These are phyloP conservation scores for Sphagnum contortum DNA, from an alignment of 225 moss, liverwort and hornwort species.

Conservation along the genomic window DNA sequence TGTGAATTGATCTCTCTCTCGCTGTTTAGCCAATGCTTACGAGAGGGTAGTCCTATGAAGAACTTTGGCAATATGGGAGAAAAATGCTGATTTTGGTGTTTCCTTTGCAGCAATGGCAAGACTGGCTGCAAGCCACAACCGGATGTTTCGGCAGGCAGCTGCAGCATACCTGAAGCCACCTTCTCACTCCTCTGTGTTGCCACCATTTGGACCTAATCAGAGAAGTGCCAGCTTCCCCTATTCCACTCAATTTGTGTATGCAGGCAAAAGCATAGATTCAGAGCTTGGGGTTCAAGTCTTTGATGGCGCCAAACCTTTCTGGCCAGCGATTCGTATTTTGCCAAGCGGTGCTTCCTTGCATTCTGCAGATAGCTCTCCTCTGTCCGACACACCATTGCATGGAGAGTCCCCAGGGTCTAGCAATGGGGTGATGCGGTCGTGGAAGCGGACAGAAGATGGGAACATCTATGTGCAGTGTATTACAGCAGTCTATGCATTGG, in stretches of 20 bases:
- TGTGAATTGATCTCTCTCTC: too few species aligned
- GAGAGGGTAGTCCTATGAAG: too few species aligned
- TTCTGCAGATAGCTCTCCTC: slow-evolving; percentile 42
- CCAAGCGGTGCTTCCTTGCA: slow-evolving; percentile 63
- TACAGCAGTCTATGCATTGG: slow-evolving; percentile 89
- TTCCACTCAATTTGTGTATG: slow-evolving; percentile 39
- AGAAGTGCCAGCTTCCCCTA: slow-evolving; percentile 38
- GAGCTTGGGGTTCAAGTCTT: slow-evolving; percentile 36
- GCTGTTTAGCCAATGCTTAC: too few species aligned
- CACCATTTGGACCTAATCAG: slow-evolving; percentile 39
- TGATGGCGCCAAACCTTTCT: slow-evolving; percentile 54
- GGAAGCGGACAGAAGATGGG: slow-evolving; percentile 82
- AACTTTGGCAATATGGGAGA: too few species aligned
- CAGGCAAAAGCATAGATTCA: slow-evolving; percentile 39
- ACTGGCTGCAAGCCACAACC: slow-evolving; percentile 66
- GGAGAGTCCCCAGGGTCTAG: slow-evolving; percentile 20
- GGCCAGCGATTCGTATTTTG: slow-evolving; percentile 34
- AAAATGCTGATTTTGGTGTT: too few species aligned
- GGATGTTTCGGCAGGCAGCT: slow-evolving; percentile 81
- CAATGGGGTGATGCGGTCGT: slow-evolving; percentile 45
- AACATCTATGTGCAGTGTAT: slow-evolving; percentile 94
- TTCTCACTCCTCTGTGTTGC: slow-evolving; percentile 70
- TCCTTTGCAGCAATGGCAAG: slow-evolving; percentile 71
- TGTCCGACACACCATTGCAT: slow-evolving; percentile 25
- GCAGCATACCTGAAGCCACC: slow-evolving; percentile 97